A percentile compares a stretch with the other conserved stretches of the same genome.
These are phyloP conservation scores for Ilyonectria mors-panacis DNA, from an alignment of 2,329 filamentous ascomycete genomes.

Conservation along the genomic window DNA sequence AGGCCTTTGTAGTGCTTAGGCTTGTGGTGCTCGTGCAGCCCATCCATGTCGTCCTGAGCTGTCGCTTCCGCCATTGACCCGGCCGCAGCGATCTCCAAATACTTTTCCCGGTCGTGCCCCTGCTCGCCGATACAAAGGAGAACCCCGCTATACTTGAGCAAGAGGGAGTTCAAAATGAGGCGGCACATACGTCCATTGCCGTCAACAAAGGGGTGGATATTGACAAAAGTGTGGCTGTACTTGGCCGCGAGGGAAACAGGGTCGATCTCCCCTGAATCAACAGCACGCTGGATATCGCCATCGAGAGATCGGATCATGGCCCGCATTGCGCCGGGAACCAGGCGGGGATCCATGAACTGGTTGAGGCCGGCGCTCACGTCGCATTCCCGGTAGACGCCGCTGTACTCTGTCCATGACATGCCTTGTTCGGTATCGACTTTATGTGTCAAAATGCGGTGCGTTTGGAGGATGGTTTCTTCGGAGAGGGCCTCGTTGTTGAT, in stretches of 20 bases:
- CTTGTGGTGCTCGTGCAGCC: conserved; percentile 1
- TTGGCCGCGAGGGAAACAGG: conserved; percentile 46
- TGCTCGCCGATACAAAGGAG: conserved; percentile 6
- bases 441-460: conserved; percentile 43
- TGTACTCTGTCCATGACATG: conserved; percentile 23
- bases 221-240: conserved; percentile 50
- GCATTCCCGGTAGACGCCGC: conserved; percentile 45
- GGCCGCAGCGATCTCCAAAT: not conserved
- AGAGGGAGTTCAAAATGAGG: conserved; percentile 52
- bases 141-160: conserved; percentile 49
- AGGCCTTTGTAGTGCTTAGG: conserved; percentile 14
- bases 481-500: conserved; percentile 26
- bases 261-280: conserved; percentile 29
- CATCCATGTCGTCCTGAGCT: not conserved
- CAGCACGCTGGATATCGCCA: conserved; percentile 39
- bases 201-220: conserved; percentile 55
- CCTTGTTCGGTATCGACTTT: conserved; percentile 9
- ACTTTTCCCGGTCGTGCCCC: conserved; percentile 31
- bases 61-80: conserved; percentile 13
- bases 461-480: conserved; percentile 42
- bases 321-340: conserved; percentile 46
- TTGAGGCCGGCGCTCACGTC: conserved; percentile 33
- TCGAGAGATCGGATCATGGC: conserved; percentile 38
- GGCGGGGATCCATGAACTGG: not conserved
- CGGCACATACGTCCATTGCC: conserved; percentile 54